These are phyloP conservation scores for Fusarium sp. DNA, from an alignment of 2,329 filamentous ascomycete species.

Conservation along the genomic window DNA sequence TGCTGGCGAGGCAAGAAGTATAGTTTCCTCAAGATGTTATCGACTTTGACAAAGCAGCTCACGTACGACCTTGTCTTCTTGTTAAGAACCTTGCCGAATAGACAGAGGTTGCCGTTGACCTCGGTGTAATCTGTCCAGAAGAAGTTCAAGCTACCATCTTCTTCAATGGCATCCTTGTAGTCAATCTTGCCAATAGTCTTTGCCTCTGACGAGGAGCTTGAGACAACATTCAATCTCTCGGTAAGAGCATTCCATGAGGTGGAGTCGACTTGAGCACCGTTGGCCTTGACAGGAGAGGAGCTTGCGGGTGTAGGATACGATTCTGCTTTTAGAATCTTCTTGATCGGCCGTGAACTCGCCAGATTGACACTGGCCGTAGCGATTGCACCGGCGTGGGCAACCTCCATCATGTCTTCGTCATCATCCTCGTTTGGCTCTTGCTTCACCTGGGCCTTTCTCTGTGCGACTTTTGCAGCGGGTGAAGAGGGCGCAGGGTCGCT, in stretches of 20 bases:
- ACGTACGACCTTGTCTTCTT: constrained; percentile 83
- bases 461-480: constrained; percentile 81
- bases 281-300: constrained; percentile 78
- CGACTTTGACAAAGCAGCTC: constrained; percentile 95
- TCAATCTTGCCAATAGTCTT: constrained; percentile 82
- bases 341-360: constrained; percentile 77
- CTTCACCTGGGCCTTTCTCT: constrained; percentile 73
- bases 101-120: constrained; percentile 87
- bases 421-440: constrained; percentile 72
- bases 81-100: constrained; percentile 96
- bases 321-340: constrained; percentile 77
- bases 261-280: constrained; percentile 76
- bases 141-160: constrained; percentile 90
- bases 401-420: constrained; percentile 87
- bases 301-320: constrained; percentile 77
- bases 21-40: constrained; percentile 92
- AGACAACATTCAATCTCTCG: constrained; percentile 86
- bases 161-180: constrained; percentile 87
- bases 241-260: constrained; percentile 91
- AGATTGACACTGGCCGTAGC: constrained; percentile 84
- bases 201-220: constrained; percentile 75
- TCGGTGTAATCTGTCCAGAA: constrained; percentile 99
- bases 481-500: constrained; percentile 90
- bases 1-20: constrained; percentile 89
- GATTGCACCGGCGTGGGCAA: constrained; percentile 80